Conservation (phyloP, 2,329 filamentous ascomycete species). For the Alternaria sp. region DNA sequence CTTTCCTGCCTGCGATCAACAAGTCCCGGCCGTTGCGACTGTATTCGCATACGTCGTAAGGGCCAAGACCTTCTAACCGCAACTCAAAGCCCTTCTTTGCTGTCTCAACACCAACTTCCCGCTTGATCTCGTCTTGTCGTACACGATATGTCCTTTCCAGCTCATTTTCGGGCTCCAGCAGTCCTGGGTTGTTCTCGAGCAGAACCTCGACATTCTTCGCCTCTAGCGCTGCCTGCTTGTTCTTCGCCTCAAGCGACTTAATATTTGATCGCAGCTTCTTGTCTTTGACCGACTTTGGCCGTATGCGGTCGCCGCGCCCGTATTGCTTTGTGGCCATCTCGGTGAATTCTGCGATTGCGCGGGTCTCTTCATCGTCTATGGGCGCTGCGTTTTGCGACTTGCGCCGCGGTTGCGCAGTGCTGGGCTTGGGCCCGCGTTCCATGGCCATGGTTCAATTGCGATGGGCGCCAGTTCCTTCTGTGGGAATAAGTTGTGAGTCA, state of each 20-base stretch:
- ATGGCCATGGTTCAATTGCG: constrained; percentile 32
- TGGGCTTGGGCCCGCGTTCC: constrained; percentile 29
- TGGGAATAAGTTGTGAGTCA: neutral
- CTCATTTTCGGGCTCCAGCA: constrained; percentile 86
- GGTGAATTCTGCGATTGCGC: constrained; percentile 44
- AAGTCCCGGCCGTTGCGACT: constrained; percentile 87
- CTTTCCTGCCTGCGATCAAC: constrained; percentile 86
- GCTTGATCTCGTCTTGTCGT: constrained; percentile 82
- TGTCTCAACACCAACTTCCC: constrained; percentile 78
- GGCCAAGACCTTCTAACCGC: constrained; percentile 77
- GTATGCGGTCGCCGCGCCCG: constrained; percentile 80
- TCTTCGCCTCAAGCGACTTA: constrained; percentile 79
- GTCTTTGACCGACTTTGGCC: constrained; percentile 78
- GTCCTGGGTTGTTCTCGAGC: constrained; percentile 84
- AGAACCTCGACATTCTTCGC: constrained; percentile 96
- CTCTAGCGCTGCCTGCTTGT: constrained; percentile 79
- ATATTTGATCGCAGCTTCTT: constrained; percentile 88
- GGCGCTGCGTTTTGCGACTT: constrained; percentile 36
- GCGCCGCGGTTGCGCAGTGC: constrained; percentile 27
- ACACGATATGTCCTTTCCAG: constrained; percentile 93
- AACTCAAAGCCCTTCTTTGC: constrained; percentile 94
- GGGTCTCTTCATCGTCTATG: constrained; percentile 41
- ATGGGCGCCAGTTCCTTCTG: too few relatives aligned
- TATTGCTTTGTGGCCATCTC: constrained; percentile 74
- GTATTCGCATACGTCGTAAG: constrained; percentile 88